A percentile compares a stretch with the other conserved stretches of the same genome.
These are phyloP conservation scores for Candida freyschussii DNA, from an alignment of 1,139 yeast genomes.

Conservation along the genomic window DNA sequence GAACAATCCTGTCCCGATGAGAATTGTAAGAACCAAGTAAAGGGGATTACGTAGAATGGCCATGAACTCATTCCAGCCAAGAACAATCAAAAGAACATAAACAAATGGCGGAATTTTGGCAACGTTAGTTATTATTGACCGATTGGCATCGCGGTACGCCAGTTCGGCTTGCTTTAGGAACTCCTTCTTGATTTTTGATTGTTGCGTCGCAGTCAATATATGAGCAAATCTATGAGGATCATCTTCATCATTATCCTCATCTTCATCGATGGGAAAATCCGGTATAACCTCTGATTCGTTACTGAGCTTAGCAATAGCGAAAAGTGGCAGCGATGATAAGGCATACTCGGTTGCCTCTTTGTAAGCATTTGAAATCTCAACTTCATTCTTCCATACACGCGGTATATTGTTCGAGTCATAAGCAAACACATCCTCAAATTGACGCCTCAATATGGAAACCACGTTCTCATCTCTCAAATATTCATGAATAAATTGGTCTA, in stretches of 20 bases:
- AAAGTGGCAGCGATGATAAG: conserved; percentile 51
- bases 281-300: conserved; percentile 56
- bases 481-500: conserved; percentile 56
- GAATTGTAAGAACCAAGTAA: conserved; percentile 52
- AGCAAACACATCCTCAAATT: conserved; percentile 77
- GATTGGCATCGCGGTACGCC: conserved; percentile 76
- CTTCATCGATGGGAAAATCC: conserved; percentile 42
- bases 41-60: conserved; percentile 81
- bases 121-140: conserved; percentile 63
- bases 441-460: conserved; percentile 53
- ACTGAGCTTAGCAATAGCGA: conserved; percentile 51
- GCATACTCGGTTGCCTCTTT: conserved; percentile 55
- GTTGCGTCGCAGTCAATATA: conserved; percentile 55
- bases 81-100: conserved; percentile 61
- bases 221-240: conserved; percentile 48
- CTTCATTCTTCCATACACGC: conserved; percentile 68
- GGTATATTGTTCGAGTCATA: conserved; percentile 85
- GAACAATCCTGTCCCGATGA: conserved; percentile 57
- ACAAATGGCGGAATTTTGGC: conserved; percentile 84
- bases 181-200: conserved; percentile 49
- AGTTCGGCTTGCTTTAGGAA: conserved; percentile 79
- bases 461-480: conserved; percentile 56
- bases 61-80: conserved; percentile 97
- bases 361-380: conserved; percentile 67
- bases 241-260: conserved; percentile 39